Base-by-base conservation (phyloP, 2,329 filamentous ascomycete species). In the Hymenoscyphus infarciens region DNA sequence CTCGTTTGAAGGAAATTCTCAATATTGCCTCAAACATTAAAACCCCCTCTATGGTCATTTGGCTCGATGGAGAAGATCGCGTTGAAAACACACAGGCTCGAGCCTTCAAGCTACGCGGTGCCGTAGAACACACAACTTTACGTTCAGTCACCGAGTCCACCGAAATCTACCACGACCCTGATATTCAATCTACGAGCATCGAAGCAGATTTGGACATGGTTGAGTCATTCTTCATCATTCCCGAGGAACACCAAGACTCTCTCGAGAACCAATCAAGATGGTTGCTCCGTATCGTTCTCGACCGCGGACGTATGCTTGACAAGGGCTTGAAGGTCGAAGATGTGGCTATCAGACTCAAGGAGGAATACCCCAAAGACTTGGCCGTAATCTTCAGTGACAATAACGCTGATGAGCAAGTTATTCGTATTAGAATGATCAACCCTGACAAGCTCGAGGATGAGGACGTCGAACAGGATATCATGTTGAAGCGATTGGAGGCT, bases 1-100 rank as follows among this genome's bases (percentile, higher is more conserved):
- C 95, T 53, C 94, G 95, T 87, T 86, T 99, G 57, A 99, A 99
- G 84, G 95, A 99, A 80, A 99, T 99, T 86, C 83, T 99, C 63
- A 99, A 99, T 76, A 87, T 99, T 63, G 95, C 96, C 0, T 93
- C 90, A 70, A 96, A 98, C 77, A 97, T 99, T 81, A 99, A 98
- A 83, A 99, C 95, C 0, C 95, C 95, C 1, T 93, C 92, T 59
- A 98, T 99, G 94, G 88, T 90, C 65, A 92, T 99, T 39, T 96
- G 92, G 74, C 85, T 97, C 70, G 82, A 88, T 59, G 82, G 83
- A 29, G 76, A 81, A 10, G 80, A 84, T 65, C 19, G 19, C 3
- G 7, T n/a, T 22, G 11, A 27, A 52, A 84, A 82, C 45, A 86
- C 85, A 63, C 91, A 96, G 75, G 90, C 96, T 59, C 83, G 87